A percentile compares a stretch with the other conserved stretches of the same genome.
Conservation (phyloP, 1,139 yeast species). For the Protomyces arabidopsidicola region DNA sequence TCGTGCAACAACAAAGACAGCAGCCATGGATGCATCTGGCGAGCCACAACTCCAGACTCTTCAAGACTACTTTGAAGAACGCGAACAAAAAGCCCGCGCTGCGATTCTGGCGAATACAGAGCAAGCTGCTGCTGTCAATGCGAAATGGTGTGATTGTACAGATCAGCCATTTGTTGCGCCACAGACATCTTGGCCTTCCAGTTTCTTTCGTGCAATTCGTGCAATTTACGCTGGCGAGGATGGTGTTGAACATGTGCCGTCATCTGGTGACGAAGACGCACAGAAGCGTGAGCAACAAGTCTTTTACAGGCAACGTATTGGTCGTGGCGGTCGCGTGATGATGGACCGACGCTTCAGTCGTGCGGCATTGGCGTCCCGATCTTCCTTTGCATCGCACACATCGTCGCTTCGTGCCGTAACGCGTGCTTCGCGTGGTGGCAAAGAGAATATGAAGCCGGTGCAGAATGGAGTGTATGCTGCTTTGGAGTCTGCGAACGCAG, state of each 20-base stretch:
- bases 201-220: slow-evolving; percentile 15
- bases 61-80: slow-evolving; percentile 66
- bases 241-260: slow-evolving; percentile 34
- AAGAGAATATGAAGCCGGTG: not conserved
- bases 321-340: slow-evolving; percentile 65
- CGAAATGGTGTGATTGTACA: slow-evolving; percentile 73
- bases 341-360: slow-evolving; percentile 62
- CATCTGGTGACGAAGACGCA: slow-evolving; percentile 34
- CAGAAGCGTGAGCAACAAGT: slow-evolving; percentile 35
- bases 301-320: slow-evolving; percentile 69
- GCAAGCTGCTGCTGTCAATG: slow-evolving; percentile 66
- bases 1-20: slow-evolving; percentile 6
- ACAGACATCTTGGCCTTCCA: slow-evolving; percentile 54
- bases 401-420: not conserved
- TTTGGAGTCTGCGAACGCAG: not conserved
- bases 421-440: not conserved
- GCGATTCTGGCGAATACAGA: slow-evolving; percentile 80
- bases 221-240: slow-evolving; percentile 14
- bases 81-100: slow-evolving; percentile 69
- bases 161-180: slow-evolving; percentile 77
- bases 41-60: slow-evolving; percentile 60
- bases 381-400: not conserved
- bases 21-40: slow-evolving; percentile 14
- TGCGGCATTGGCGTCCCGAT: slow-evolving; percentile 32
- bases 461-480: not conserved